Percentiles rank a stretch among this genome's conserved stretches.
These are phyloP conservation scores for Malus sieversii DNA, from an alignment of 306 rosid genomes.

Conservation along the genomic window DNA sequence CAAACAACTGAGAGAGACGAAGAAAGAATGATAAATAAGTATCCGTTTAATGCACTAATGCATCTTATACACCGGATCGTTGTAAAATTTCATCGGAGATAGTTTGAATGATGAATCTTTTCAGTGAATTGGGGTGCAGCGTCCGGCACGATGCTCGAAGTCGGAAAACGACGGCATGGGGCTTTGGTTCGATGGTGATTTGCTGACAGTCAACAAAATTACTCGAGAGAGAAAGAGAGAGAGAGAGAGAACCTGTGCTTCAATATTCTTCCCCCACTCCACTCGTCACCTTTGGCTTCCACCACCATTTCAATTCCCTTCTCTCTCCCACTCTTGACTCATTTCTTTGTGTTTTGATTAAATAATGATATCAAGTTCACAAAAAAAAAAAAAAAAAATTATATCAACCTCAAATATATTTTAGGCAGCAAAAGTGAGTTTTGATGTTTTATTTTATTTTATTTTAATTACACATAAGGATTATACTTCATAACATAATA, in stretches of 20 bases:
- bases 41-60: too few species aligned
- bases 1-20: too few species aligned
- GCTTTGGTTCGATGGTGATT: background rate
- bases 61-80: background rate
- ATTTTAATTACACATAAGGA: background rate
- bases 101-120: background rate
- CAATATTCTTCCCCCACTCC: background rate
- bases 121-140: background rate
- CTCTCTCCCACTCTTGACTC: background rate
- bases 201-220: background rate
- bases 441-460: background rate
- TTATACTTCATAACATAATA: background rate
- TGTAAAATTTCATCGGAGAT: background rate
- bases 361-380: background rate
- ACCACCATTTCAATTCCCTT: background rate
- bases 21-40: too few species aligned
- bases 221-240: background rate
- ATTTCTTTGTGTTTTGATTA: background rate
- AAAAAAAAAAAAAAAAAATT: background rate
- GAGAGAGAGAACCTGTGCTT: background rate
- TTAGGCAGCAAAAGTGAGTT: background rate
- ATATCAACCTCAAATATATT: background rate
- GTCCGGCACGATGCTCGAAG: background rate
- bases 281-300: background rate
- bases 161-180: conserved; percentile 14